These are phyloP conservation scores for Sabuloglossum arenarium DNA, from an alignment of 495 filamentous ascomycete genomes.

Conservation along the genomic window DNA sequence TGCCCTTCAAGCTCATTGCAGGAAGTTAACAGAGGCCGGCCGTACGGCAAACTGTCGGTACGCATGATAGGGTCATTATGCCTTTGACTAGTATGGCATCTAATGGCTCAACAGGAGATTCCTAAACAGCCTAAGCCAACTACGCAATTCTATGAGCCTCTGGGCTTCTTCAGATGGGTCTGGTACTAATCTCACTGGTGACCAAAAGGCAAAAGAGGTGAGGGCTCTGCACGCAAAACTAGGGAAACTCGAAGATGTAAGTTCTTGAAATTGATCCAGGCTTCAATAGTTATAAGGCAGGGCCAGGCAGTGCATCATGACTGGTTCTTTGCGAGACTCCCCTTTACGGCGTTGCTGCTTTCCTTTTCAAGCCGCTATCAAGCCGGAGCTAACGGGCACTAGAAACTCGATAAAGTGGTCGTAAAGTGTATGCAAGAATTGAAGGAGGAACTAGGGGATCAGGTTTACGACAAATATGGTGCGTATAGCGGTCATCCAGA, in stretches of 20 bases:
- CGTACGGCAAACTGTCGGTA: constrained; percentile 18
- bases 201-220: constrained; percentile 21
- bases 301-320: too few species aligned
- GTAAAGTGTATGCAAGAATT: constrained; percentile 18
- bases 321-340: too few species aligned
- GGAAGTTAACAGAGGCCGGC: constrained; percentile 27
- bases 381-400: not conserved
- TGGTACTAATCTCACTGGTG: constrained; percentile 20
- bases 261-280: too few species aligned
- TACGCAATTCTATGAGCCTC: constrained; percentile 30
- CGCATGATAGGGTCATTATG: not conserved
- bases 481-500: not conserved
- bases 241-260: constrained; percentile 25
- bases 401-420: constrained; percentile 19
- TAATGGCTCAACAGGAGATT: constrained; percentile 13
- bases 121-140: constrained; percentile 25
- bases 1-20: constrained; percentile 32
- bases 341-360: too few species aligned
- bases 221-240: constrained; percentile 22
- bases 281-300: too few species aligned
- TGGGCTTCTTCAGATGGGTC: constrained; percentile 27
- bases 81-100: not conserved
- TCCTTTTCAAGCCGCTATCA: not conserved
- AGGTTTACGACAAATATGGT: constrained; percentile 26
- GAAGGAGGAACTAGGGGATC: constrained; percentile 18